These are phyloP conservation scores for Zalaria obscura DNA, from an alignment of 2,329 filamentous ascomycete species.

Conservation along the genomic window DNA sequence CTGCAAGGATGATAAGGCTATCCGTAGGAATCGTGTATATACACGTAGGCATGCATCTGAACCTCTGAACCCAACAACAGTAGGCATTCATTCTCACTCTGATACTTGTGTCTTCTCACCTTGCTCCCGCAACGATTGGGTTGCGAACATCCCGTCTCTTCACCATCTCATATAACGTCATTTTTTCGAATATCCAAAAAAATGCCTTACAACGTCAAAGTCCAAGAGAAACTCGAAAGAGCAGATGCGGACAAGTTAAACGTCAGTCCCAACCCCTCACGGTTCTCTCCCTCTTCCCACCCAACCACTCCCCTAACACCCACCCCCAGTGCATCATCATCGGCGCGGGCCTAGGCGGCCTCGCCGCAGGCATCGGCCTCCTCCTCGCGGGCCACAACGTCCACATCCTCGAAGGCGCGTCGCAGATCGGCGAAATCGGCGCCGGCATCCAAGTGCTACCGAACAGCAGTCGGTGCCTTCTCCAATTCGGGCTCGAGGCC, in stretches of 20 bases:
- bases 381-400: slow-evolving; percentile 33
- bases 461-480: slow-evolving; percentile 33
- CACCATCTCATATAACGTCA: background rate
- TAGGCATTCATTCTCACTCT: too few species aligned
- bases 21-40: too few species aligned
- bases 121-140: too few species aligned
- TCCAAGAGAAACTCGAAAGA: background rate
- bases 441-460: slow-evolving; percentile 39
- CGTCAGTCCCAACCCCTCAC: background rate
- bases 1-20: too few species aligned
- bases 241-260: background rate
- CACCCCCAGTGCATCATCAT: slow-evolving; percentile 31
- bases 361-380: slow-evolving; percentile 35
- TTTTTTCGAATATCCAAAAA: background rate
- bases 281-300: background rate
- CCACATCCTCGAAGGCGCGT: slow-evolving; percentile 33
- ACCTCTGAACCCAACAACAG: too few species aligned
- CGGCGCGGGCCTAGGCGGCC: slow-evolving; percentile 42
- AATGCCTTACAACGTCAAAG: background rate
- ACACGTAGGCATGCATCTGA: too few species aligned
- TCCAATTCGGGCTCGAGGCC: slow-evolving; percentile 34
- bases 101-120: too few species aligned
- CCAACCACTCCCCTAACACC: too few species aligned
- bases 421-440: slow-evolving; percentile 33
- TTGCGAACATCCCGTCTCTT: background rate